Evolutionary conservation across 2,329 filamentous ascomycete genomes (phyloP).

Genomic region (Fusarium kyushuense): DNA sequence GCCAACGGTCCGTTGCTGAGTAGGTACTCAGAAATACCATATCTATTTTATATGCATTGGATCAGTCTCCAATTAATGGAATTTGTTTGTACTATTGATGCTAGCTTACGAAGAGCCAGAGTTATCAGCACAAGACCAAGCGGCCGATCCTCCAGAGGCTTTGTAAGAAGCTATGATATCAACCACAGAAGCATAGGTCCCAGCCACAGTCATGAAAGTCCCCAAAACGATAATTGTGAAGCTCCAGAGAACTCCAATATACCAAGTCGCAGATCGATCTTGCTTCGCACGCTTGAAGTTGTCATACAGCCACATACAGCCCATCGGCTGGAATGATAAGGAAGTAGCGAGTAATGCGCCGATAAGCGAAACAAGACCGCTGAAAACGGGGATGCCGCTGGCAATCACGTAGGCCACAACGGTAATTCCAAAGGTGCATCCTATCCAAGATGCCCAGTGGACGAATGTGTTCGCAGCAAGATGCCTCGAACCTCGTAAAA

Average conservation of each 20-base stretch:
- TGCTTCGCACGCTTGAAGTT: slow-evolving; percentile 34
- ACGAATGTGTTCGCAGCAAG: slow-evolving; percentile 46
- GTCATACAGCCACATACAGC: slow-evolving; percentile 49
- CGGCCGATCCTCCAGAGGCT: slow-evolving; percentile 50
- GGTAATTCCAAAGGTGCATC: slow-evolving; percentile 45
- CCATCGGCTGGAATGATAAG: slow-evolving; percentile 49
- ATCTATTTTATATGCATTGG: no score
- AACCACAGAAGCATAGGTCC: slow-evolving; percentile 59
- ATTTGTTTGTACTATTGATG: neutral
- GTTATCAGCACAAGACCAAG: slow-evolving; percentile 60
- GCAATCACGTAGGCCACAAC: slow-evolving; percentile 48
- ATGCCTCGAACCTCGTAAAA: slow-evolving; percentile 50
- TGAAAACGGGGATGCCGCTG: slow-evolving; percentile 45
- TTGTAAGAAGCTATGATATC: slow-evolving; percentile 52
- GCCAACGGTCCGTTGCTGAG: neutral
- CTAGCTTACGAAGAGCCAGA: slow-evolving; percentile 45
- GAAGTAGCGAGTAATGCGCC: slow-evolving; percentile 50
- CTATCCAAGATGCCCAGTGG: slow-evolving; percentile 51
- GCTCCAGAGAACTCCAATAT: slow-evolving; percentile 8
- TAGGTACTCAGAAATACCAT: neutral
- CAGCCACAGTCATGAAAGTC: slow-evolving; percentile 57
- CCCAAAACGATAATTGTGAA: slow-evolving; percentile 18
- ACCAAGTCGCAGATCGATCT: slow-evolving; percentile 9
- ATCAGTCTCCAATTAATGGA: no score
- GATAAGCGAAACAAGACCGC: slow-evolving; percentile 47